Evolutionary conservation across 495 filamentous ascomycete species (phyloP), one percentile per base, ranked within the genome.

Genomic region (Aspergillus nanangensis): DNA sequence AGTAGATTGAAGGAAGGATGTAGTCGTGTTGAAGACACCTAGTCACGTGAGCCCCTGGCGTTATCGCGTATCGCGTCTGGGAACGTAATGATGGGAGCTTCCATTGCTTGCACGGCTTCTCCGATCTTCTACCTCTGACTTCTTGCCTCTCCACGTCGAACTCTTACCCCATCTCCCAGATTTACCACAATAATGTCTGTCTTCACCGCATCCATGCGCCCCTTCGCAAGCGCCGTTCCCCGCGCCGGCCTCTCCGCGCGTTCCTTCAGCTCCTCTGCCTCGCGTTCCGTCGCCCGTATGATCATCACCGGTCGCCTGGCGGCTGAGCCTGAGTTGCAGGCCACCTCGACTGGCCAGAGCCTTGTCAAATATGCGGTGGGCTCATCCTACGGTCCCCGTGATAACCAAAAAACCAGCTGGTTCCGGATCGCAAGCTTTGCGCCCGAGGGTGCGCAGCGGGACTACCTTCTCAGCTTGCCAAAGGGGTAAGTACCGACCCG

Each of bases 291-390:
- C 45, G 79, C 82, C 40, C 72, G 73, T 45, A 74, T 94, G 70
- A 84, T 77, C 58, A 60, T 95, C 68, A 77, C 90, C 53, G 90
- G 89, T 61, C 82, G 83, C 54, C 80, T 94, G 14, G 88, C 74
- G 43, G 72, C 69, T 44, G 64, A 76, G 22, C 90, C 90, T 32
- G 87, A 93, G 74, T 48, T 87, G 50, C 62, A 64, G 3, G 65
- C 83, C 31, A 86, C 85, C 37, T 71, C 72, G 55, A 81, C 71
- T 21, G 88, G 87, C 43, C 65, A 71, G 23, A 86, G 90, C 23
- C 45, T 90, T 44, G 48, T 95, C 46, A 71, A 69, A 37, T 95
- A 90, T 62, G 53, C 77, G 3, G 67, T 95, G 27, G 87, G 69
- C 22, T 82, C 79, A 29, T 71, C 61, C 48, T 56, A 58, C 44